Evolutionary conservation across 495 filamentous ascomycete genomes (phyloP), one percentile per base, ranked within the genome.

Genomic region (Trichoderma gamsii): DNA sequence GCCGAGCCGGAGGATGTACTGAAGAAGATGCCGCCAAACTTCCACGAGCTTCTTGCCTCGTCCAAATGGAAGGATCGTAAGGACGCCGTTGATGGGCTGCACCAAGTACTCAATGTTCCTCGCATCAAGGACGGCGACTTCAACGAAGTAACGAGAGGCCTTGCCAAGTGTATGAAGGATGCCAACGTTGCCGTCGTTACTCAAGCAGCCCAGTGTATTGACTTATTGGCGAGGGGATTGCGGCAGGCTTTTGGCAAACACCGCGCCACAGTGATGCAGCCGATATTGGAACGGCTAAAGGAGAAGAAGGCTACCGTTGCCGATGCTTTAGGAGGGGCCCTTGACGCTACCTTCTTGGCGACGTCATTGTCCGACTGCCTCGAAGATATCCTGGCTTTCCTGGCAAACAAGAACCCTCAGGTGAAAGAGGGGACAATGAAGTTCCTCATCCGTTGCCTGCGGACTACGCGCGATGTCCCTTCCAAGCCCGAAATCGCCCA

Each of bases 61-160:
- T 86, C 93, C 15, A 99, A 98, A 73, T 99, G 96, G 96, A 98
- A 98, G 76, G 96, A 99, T 72, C 86, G 96, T 68, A 98, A 98
- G 79, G 96, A 99, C 64, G 90, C 92, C 0, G 79, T 97, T 35
- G 96, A 99, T 69, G 93, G 87, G 8, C 79, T 97, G 3, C 88
- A 89, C 73, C 82, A 82, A 15, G 82, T 86, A 11, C 78, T 96
- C 66, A 97, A 98, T 74, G 88, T 95, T 21, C 93, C 95, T 27
- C 86, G 89, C 66, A 97, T 99, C 75, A 93, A 96, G 77, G 95
- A 98, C 68, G 93, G 86, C 4, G 89, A 89, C 51, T 99, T 90
- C 71, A 85, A 89, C 76, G 93, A 98, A 70, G 87, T 97, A 73
- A 86, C 90, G 56, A 85, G 88, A 59, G 85, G 83, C 6, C 79